A percentile compares a stretch with the other conserved stretches of the same genome.
Conservation (phyloP, 2,329 filamentous ascomycete genomes). For the Fonsecaea multimorphosa region DNA sequence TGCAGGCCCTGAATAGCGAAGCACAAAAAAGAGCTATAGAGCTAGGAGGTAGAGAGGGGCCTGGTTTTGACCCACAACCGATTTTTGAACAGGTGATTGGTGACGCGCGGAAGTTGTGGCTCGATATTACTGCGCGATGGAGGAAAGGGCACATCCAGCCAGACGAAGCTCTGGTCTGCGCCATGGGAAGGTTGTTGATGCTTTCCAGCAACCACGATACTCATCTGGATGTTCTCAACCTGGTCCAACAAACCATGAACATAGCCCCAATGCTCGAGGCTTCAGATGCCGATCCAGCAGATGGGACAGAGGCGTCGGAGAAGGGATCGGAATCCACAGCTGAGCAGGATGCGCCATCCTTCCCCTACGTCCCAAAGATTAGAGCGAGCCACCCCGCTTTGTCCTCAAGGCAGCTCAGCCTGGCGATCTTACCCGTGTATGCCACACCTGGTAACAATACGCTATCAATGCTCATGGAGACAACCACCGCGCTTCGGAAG, state of each 20-base stretch:
- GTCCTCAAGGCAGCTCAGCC: neutral
- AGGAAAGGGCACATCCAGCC: slow-evolving; percentile 70
- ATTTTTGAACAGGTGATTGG: slow-evolving; percentile 55
- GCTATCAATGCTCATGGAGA: slow-evolving; percentile 72
- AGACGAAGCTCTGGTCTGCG: slow-evolving; percentile 78
- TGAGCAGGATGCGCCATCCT: slow-evolving; percentile 11
- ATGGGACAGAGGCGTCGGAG: slow-evolving; percentile 32
- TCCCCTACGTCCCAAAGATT: neutral
- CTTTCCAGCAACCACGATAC: slow-evolving; percentile 66
- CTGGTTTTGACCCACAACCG: slow-evolving; percentile 42
- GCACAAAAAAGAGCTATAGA: slow-evolving; percentile 44
- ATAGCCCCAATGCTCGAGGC: slow-evolving; percentile 49
- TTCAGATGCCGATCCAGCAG: slow-evolving; percentile 46
- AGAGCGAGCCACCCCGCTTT: neutral
- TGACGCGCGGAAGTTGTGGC: slow-evolving; percentile 78
- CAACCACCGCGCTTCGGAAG: slow-evolving; percentile 66
- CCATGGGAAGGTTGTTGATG: slow-evolving; percentile 81
- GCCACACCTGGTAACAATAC: slow-evolving; percentile 59
- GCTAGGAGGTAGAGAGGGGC: slow-evolving; percentile 29
- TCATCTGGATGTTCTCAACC: slow-evolving; percentile 72
- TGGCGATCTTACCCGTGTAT: slow-evolving; percentile 41
- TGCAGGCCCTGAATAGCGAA: slow-evolving; percentile 72
- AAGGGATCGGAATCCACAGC: neutral
- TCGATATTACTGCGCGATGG: slow-evolving; percentile 80
- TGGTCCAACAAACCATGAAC: slow-evolving; percentile 82